Evolutionary conservation across 148 eudicot species (phyloP), one percentile per base, ranked within the genome.

Genomic region (Polygonum maritimum): DNA sequence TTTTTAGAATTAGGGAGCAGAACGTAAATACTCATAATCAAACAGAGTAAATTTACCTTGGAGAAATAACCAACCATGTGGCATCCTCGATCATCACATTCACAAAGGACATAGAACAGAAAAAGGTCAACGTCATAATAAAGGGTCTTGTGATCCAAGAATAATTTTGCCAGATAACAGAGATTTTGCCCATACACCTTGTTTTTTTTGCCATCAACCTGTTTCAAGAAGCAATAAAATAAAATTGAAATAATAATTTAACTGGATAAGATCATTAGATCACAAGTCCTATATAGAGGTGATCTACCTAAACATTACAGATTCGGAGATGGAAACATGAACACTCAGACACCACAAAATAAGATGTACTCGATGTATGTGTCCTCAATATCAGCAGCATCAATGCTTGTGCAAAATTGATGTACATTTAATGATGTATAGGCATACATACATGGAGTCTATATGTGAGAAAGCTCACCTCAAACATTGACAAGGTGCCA

Each of bases 61-160:
- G 98, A 94, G 80, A 94, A 94, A 84, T 94, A 94, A 73, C 98
- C 98, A 79, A 94, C 98, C 98, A 94, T 94, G 85, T 90, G 98
- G 89, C 98, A 94, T 75, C 98, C 98, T 76, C 97, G 89, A 89
- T 94, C 97, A 81, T 94, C 98, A 81, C 98, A 94, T 82, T 92
- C 98, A 75, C 97, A 94, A 52, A 94, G 87, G 72, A 94, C 90
- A 75, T 94, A 94, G 79, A 94, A 94, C 55, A 94, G 81, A 83
- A 94, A 94, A 48, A 94, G 87, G 76, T 94, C 98, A 54, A 94
- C 97, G 41, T 94, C 98, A 75, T 94, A 94, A 84, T 94, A 94
- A 36, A 94, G 96, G 60, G 98, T 94, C 86, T 94, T 94, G 91
- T 94, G 98, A 81, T 94, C 98, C 72, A 94, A 92, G 84, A 94